These are phyloP conservation scores for Camelina hispida DNA, from an alignment of 345 rosid species.

Conservation along the genomic window DNA sequence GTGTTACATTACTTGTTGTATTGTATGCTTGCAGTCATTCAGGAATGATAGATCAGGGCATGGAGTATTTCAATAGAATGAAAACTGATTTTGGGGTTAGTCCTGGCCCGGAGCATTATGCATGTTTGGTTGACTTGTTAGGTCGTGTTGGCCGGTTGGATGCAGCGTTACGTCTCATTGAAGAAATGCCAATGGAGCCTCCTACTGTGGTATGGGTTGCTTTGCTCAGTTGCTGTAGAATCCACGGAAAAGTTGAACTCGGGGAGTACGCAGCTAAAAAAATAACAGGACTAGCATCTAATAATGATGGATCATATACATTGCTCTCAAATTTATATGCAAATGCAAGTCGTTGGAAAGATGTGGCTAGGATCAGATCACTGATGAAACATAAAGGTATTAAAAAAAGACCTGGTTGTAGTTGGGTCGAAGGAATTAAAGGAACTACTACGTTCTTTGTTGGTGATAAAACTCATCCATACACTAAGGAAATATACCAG, in stretches of 20 bases:
- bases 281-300: constrained; percentile 56
- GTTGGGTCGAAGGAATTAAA: constrained; percentile 83
- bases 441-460: constrained; percentile 78
- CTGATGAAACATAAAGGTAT: constrained; percentile 70
- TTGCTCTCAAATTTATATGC: constrained; percentile 85
- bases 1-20: constrained; percentile 70
- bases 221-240: constrained; percentile 76
- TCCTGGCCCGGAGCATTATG: constrained; percentile 77
- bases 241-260: constrained; percentile 73
- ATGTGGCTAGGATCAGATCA: constrained; percentile 73
- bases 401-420: constrained; percentile 84
- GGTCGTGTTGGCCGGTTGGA: constrained; percentile 77
- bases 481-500: constrained; percentile 54
- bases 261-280: constrained; percentile 73
- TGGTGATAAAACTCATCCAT: constrained; percentile 75
- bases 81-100: constrained; percentile 54
- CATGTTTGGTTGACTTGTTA: constrained; percentile 81
- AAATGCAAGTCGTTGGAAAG: constrained; percentile 81
- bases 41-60: constrained; percentile 78
- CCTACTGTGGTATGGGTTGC: constrained; percentile 76
- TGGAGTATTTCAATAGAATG: constrained; percentile 64
- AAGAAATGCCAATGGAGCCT: constrained; percentile 75
- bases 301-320: constrained; percentile 77
- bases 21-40: constrained; percentile 93
- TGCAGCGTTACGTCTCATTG: constrained; percentile 64